These are phyloP conservation scores for Fusarium sp. DNA, from an alignment of 2,329 filamentous ascomycete genomes.

Conservation along the genomic window DNA sequence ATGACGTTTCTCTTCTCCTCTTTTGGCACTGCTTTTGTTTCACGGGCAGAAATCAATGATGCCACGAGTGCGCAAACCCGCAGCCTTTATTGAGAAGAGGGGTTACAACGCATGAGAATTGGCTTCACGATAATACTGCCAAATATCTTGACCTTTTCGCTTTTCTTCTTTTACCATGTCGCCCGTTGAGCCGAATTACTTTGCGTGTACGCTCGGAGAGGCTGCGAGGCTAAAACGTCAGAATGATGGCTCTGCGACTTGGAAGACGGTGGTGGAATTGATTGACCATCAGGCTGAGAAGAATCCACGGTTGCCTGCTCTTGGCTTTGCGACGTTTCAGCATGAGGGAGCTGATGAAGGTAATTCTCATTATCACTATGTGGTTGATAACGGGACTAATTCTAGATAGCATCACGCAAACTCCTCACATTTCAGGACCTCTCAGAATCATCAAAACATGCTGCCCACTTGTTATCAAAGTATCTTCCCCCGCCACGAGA, in stretches of 20 bases:
- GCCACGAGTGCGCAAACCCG: slow-evolving; percentile 2
- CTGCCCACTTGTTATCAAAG: slow-evolving; percentile 49
- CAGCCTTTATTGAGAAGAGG: neutral
- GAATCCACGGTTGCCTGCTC: slow-evolving; percentile 58
- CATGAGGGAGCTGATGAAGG: slow-evolving; percentile 11
- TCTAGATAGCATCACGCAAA: neutral
- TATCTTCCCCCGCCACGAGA: neutral
- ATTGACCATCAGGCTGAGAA: slow-evolving; percentile 61
- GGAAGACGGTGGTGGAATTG: slow-evolving; percentile 64
- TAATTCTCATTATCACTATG: neutral
- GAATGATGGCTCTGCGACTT: slow-evolving; percentile 39
- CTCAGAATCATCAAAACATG: slow-evolving; percentile 49
- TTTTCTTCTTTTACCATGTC: slow-evolving; percentile 5
- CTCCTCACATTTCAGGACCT: slow-evolving; percentile 51
- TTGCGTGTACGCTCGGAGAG: slow-evolving; percentile 72
- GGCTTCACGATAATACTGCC: slow-evolving; percentile 1
- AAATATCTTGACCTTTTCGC: neutral
- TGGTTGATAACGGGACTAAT: neutral
- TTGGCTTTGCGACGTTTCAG: slow-evolving; percentile 61
- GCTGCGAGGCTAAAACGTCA: slow-evolving; percentile 56
- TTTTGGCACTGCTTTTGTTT: neutral
- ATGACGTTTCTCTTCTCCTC: slow-evolving; percentile 32
- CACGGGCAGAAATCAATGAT: slow-evolving; percentile 27
- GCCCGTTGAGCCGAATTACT: slow-evolving; percentile 60
- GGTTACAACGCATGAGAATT: neutral